phyloP scores from a whole-genome alignment of 1,284 basidiomycete genomes.

The Malassezia slooffiae region DNA sequence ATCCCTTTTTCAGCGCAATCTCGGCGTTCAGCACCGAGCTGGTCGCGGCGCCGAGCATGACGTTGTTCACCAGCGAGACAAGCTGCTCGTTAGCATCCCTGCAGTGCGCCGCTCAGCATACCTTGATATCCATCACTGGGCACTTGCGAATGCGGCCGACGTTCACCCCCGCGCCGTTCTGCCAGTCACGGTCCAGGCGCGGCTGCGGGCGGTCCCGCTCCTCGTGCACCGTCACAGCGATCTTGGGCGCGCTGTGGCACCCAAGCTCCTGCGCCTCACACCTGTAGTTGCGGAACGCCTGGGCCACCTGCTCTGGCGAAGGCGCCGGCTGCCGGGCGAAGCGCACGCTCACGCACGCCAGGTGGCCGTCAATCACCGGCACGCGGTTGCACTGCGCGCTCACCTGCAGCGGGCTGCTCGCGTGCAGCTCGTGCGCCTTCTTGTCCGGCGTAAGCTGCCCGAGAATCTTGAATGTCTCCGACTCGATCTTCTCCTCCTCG shows the following conservation, averaged over 20 bases:
- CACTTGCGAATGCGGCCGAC: constrained; percentile 87
- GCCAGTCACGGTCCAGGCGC: constrained; percentile 75
- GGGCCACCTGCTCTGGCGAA: constrained; percentile 71
- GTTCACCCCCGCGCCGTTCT: constrained; percentile 80
- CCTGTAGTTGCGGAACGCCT: constrained; percentile 64
- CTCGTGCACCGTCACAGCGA: constrained; percentile 84
- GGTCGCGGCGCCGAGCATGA: constrained; percentile 90
- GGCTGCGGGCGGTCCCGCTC: constrained; percentile 89
- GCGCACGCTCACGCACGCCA: constrained; percentile 72
- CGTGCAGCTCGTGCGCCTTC: constrained; percentile 68
- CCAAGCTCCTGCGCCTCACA: constrained; percentile 68
- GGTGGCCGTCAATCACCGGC: constrained; percentile 84
- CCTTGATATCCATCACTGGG: constrained; percentile 63
- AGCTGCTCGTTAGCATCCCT: constrained; percentile 52
- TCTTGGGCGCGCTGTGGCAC: constrained; percentile 73
- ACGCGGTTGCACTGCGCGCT: constrained; percentile 87
- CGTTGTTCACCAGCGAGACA: constrained; percentile 86
- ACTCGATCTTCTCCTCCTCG: constrained; percentile 86
- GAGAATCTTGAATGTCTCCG: constrained; percentile 94
- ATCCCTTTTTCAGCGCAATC: constrained; percentile 72
- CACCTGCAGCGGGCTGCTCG: constrained; percentile 64
- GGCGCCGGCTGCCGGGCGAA: constrained; percentile 74
- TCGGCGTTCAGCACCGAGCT: constrained; percentile 97
- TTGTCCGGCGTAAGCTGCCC: constrained; percentile 50
- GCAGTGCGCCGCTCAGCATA: constrained; percentile 1